A percentile compares a stretch with the other conserved stretches of the same genome.
Conservation (phyloP, 2,329 filamentous ascomycete genomes). For the Bipolaris cookei region DNA sequence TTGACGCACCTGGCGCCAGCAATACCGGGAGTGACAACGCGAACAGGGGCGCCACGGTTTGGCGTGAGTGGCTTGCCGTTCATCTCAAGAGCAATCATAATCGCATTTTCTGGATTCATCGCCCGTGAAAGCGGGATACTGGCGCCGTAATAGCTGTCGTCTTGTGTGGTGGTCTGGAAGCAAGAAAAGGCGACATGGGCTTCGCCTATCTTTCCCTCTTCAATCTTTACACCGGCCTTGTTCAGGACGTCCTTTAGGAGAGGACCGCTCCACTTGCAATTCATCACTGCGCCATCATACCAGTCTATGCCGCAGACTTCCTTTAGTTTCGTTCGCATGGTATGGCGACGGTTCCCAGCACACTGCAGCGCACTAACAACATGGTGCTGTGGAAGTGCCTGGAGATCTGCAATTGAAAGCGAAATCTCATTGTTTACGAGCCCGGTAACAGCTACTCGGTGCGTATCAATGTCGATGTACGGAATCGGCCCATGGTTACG, state of each 20-base stretch:
- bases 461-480: slow-evolving; percentile 51
- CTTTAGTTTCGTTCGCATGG: slow-evolving; percentile 65
- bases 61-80: slow-evolving; percentile 56
- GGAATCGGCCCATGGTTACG: slow-evolving; percentile 64
- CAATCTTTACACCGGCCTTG: slow-evolving; percentile 52
- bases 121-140: slow-evolving; percentile 54
- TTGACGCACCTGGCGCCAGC: slow-evolving; percentile 62
- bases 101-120: slow-evolving; percentile 25
- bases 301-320: slow-evolving; percentile 67
- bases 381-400: slow-evolving; percentile 59
- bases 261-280: slow-evolving; percentile 62
- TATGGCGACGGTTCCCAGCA: slow-evolving; percentile 66
- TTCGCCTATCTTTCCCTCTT: slow-evolving; percentile 34
- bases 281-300: slow-evolving; percentile 67
- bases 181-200: slow-evolving; percentile 64
- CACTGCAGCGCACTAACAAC: slow-evolving; percentile 66
- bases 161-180: slow-evolving; percentile 59
- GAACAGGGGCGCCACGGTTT: slow-evolving; percentile 61
- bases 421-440: slow-evolving; percentile 53
- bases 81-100: slow-evolving; percentile 51
- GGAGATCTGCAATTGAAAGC: slow-evolving; percentile 57
- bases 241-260: slow-evolving; percentile 60
- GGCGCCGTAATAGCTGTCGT: slow-evolving; percentile 65
- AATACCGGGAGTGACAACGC: slow-evolving; percentile 60
- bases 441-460: slow-evolving; percentile 58